phyloP scores from a whole-genome alignment of 352 stramenopile genomes.

The Pythium brachiatum region DNA sequence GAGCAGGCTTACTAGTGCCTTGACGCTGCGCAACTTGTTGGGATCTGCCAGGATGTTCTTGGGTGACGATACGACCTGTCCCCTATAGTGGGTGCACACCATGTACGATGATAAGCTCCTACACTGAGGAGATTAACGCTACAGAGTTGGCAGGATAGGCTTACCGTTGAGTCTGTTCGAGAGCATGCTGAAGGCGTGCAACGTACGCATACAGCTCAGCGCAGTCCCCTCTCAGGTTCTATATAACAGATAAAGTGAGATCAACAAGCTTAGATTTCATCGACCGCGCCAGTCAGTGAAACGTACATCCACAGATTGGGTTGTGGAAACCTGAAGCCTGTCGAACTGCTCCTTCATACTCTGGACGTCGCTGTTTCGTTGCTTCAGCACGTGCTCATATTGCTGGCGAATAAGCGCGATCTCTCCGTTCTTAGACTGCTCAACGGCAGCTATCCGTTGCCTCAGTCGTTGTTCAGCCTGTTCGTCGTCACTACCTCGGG shows the following conservation, averaged over 20 bases:
- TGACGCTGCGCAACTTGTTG: conserved; percentile 64
- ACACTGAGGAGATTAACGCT: too few relatives aligned
- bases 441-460: conserved; percentile 48
- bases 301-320: conserved; percentile 45
- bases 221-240: conserved; percentile 71
- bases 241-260: background rate
- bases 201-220: conserved; percentile 68
- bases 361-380: conserved; percentile 46
- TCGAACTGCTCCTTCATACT: conserved; percentile 34
- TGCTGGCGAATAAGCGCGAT: conserved; percentile 72
- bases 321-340: conserved; percentile 34
- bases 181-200: conserved; percentile 31
- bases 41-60: conserved; percentile 78
- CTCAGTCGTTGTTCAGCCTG: conserved; percentile 34
- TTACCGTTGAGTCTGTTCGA: conserved; percentile 29
- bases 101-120: too few relatives aligned
- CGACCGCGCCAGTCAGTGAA: background rate
- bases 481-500: conserved; percentile 10
- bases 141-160: too few relatives aligned
- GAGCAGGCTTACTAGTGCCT: conserved; percentile 45
- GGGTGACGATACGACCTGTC: conserved; percentile 25
- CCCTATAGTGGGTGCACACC: too few relatives aligned
- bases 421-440: conserved; percentile 65
- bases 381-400: conserved; percentile 64
- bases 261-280: conserved; percentile 1